Conservation (phyloP, 768 basidiomycete genomes). For the Holtermanniella nyarrowii region DNA sequence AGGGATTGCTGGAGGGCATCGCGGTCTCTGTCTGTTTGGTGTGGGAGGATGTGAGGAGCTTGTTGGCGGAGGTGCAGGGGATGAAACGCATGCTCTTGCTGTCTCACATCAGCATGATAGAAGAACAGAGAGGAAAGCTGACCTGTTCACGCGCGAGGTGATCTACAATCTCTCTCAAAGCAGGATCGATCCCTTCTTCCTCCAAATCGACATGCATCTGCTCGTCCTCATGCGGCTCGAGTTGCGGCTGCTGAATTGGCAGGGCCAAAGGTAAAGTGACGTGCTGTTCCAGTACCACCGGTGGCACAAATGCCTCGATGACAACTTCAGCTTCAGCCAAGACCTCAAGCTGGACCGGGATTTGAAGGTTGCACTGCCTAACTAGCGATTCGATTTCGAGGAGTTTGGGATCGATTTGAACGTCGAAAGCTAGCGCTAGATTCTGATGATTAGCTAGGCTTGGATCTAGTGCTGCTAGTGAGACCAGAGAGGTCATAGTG, state of each 20-base stretch:
- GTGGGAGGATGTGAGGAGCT: not conserved
- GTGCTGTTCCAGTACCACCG: too few relatives aligned
- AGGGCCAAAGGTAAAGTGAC: too few relatives aligned
- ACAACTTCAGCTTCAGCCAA: not conserved
- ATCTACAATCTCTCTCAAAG: slow-evolving; percentile 35
- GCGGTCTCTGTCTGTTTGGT: slow-evolving; percentile 5
- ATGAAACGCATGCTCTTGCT: too few relatives aligned
- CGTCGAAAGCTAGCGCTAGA: too few relatives aligned
- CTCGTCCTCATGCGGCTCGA: not conserved
- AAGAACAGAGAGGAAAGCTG: not conserved
- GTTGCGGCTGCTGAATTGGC: not conserved
- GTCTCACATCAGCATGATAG: slow-evolving; percentile 12
- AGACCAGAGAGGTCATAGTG: too few relatives aligned
- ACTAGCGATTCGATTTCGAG: not conserved
- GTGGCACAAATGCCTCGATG: too few relatives aligned
- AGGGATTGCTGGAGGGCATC: slow-evolving; percentile 16
- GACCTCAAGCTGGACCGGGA: not conserved
- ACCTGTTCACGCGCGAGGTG: slow-evolving; percentile 32
- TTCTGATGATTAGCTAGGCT: too few relatives aligned
- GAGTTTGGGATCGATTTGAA: not conserved
- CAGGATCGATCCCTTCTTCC: slow-evolving; percentile 24
- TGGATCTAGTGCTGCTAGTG: too few relatives aligned
- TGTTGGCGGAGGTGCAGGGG: too few relatives aligned
- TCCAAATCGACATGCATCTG: not conserved
- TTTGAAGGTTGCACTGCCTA: not conserved